Conservation (phyloP, 139 green algal genomes). For the Chlorella sorokiniana region DNA sequence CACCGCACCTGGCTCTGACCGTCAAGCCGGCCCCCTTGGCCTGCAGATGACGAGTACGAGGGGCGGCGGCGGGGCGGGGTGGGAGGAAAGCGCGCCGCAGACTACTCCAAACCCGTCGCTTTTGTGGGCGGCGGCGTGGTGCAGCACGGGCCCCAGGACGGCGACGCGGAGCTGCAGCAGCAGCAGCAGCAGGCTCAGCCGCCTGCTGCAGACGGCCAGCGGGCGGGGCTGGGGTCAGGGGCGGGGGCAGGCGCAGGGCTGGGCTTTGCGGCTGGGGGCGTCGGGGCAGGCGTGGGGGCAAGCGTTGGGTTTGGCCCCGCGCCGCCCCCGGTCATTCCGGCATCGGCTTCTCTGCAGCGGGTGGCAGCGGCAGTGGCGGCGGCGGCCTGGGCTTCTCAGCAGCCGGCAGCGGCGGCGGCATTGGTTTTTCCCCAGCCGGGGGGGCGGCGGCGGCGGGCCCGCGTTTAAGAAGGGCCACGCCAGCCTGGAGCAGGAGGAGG, state of each 20-base stretch:
- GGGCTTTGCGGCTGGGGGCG: background rate
- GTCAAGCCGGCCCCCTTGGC: background rate
- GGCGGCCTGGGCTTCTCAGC: slow-evolving; percentile 24
- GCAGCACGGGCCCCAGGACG: slow-evolving; percentile 22
- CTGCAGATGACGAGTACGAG: slow-evolving; percentile 42
- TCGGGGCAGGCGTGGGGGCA: background rate
- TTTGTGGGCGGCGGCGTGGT: slow-evolving; percentile 70
- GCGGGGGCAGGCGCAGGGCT: background rate
- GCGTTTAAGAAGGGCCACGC: slow-evolving; percentile 42
- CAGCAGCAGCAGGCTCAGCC: background rate
- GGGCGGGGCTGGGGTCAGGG: background rate
- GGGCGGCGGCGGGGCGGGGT: slow-evolving; percentile 44
- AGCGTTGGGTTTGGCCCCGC: slow-evolving; percentile 11
- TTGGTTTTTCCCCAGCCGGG: background rate
- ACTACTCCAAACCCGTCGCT: slow-evolving; percentile 78
- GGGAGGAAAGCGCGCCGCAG: slow-evolving; percentile 33
- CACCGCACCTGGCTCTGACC: too few relatives aligned
- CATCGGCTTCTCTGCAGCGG: slow-evolving; percentile 33
- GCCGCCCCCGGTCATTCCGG: background rate
- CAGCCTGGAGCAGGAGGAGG: slow-evolving; percentile 20
- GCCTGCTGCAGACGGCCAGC: background rate
- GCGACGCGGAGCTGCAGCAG: background rate
- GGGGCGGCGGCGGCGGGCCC: slow-evolving; percentile 35
- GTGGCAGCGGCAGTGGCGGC: slow-evolving; percentile 12
- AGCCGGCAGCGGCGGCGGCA: background rate